These are phyloP conservation scores for Kwoniella europaea DNA, from an alignment of 768 basidiomycete species.

Conservation along the genomic window DNA sequence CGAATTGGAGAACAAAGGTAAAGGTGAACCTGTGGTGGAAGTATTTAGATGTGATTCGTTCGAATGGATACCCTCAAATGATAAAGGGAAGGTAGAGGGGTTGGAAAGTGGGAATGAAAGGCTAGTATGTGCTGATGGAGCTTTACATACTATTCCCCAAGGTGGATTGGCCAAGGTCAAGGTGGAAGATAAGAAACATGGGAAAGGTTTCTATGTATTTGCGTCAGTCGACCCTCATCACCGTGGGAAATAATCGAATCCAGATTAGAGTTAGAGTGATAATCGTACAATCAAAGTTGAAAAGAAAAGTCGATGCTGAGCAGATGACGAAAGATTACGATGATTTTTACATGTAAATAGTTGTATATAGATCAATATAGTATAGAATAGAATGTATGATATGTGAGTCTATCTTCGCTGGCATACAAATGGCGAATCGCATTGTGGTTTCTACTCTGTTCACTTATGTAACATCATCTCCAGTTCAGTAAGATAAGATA, in stretches of 20 bases:
- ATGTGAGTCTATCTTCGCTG: too few relatives aligned
- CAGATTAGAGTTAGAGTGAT: not conserved
- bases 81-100: constrained; percentile 10
- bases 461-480: too few relatives aligned
- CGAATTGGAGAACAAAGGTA: constrained; percentile 61
- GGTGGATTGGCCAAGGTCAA: constrained; percentile 64
- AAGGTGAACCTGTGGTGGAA: constrained; percentile 69
- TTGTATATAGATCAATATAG: constrained; percentile 1
- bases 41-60: constrained; percentile 78
- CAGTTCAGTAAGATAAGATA: too few relatives aligned
- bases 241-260: not conserved
- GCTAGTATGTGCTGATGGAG: constrained; percentile 78
- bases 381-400: not conserved
- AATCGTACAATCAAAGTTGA: too few relatives aligned
- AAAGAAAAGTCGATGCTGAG: too few relatives aligned
- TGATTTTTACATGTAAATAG: not conserved
- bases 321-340: too few relatives aligned
- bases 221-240: not conserved
- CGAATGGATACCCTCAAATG: constrained; percentile 73
- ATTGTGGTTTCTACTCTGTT: too few relatives aligned
- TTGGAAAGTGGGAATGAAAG: constrained; percentile 8
- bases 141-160: constrained; percentile 67
- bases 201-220: constrained; percentile 7
- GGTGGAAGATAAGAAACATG: constrained; percentile 52
- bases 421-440: too few relatives aligned